Evolutionary conservation across 805 yeast species (phyloP).

Genomic region (Candida broadrunensis): DNA sequence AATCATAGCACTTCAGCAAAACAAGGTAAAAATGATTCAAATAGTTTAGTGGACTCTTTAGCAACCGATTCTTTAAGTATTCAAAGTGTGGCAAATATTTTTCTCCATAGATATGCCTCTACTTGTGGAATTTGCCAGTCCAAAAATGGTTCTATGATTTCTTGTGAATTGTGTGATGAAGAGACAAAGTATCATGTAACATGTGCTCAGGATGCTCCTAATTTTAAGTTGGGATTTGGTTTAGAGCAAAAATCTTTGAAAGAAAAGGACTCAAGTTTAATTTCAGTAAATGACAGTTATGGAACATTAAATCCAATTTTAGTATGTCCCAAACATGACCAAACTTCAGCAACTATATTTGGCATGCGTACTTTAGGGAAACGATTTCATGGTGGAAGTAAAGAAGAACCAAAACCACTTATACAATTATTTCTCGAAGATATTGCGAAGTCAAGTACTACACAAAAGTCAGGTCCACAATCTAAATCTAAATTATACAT

Average conservation of each 20-base stretch:
- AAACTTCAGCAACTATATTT: conserved; percentile 13
- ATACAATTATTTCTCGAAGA: conserved; percentile 41
- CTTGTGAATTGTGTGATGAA: conserved; percentile 45
- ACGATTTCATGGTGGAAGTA: conserved; percentile 13
- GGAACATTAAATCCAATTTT: conserved; percentile 47
- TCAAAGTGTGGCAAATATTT: not conserved
- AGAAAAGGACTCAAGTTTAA: conserved; percentile 16
- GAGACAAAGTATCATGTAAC: conserved; percentile 44
- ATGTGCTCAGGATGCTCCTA: conserved; percentile 52
- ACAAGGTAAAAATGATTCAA: not conserved
- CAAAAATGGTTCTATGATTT: conserved; percentile 48
- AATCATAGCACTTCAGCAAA: not conserved
- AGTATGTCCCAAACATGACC: conserved; percentile 40
- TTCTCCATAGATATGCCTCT: conserved; percentile 23
- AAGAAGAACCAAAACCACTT: conserved; percentile 33
- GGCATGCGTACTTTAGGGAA: conserved; percentile 29
- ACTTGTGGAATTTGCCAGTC: conserved; percentile 46
- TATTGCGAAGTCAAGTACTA: conserved; percentile 11
- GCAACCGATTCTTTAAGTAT: not conserved
- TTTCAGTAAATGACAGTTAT: conserved; percentile 19
- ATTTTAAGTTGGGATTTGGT: conserved; percentile 54
- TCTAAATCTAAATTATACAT: conserved; percentile 28
- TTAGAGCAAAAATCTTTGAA: conserved; percentile 22
- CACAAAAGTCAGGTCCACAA: conserved; percentile 29
- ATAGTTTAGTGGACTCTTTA: not conserved